Evolutionary conservation across 805 yeast species (phyloP).

Genomic region (Candida succiphila): DNA sequence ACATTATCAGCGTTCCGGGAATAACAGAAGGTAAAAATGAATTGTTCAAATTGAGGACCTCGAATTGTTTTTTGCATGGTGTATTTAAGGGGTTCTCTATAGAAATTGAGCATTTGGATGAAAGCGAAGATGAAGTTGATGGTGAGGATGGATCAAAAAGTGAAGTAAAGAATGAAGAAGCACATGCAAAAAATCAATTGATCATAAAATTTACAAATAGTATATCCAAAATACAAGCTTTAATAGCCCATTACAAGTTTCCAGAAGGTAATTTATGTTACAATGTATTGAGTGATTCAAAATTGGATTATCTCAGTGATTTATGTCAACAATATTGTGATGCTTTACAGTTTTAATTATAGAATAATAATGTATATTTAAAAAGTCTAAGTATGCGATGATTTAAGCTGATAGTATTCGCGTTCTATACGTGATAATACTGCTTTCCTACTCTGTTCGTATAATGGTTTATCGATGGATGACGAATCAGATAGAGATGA

Average conservation of each 20-base stretch:
- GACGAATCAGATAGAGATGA: too few species aligned
- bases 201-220: slow-evolving; percentile 22
- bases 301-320: slow-evolving; percentile 25
- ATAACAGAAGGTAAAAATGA: slow-evolving; percentile 24
- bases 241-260: slow-evolving; percentile 22
- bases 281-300: slow-evolving; percentile 26
- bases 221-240: slow-evolving; percentile 21
- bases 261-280: slow-evolving; percentile 26
- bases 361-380: background rate
- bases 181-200: slow-evolving; percentile 13
- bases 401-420: background rate
- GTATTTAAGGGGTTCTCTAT: slow-evolving; percentile 60
- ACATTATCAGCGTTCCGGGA: slow-evolving; percentile 32
- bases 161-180: slow-evolving; percentile 3
- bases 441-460: slow-evolving; percentile 23
- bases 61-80: slow-evolving; percentile 69
- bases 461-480: slow-evolving; percentile 12
- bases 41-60: slow-evolving; percentile 45
- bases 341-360: slow-evolving; percentile 23
- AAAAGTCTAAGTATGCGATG: background rate
- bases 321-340: slow-evolving; percentile 30
- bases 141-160: slow-evolving; percentile 3
- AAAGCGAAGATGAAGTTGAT: slow-evolving; percentile 6
- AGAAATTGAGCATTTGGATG: slow-evolving; percentile 38
- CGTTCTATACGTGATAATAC: slow-evolving; percentile 25